phyloP scores from a whole-genome alignment of 2,329 filamentous ascomycete species.

The Truncatella angustata region DNA sequence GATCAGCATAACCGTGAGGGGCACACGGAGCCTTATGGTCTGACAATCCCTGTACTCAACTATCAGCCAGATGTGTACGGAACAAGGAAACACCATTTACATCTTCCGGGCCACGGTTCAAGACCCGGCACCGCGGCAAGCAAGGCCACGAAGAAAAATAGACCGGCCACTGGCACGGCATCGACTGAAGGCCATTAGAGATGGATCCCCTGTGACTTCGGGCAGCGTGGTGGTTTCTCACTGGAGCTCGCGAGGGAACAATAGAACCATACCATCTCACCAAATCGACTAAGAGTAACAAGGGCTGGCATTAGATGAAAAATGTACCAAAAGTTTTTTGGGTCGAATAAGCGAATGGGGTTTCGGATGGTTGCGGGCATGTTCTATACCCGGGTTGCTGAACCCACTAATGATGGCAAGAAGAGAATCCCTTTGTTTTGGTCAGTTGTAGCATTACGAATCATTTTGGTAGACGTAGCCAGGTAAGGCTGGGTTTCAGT shows the following conservation, averaged over 20 bases:
- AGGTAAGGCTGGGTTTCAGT: too few relatives aligned
- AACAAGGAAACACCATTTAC: conserved; percentile 21
- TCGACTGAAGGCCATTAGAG: neutral
- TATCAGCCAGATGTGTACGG: conserved; percentile 27
- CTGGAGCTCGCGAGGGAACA: too few relatives aligned
- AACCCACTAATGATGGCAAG: conserved; percentile 1
- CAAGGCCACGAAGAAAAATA: too few relatives aligned
- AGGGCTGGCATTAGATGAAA: too few relatives aligned
- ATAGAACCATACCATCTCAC: too few relatives aligned
- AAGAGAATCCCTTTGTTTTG: neutral
- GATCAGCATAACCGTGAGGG: conserved; percentile 80
- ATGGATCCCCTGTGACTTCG: too few relatives aligned
- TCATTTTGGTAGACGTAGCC: too few relatives aligned
- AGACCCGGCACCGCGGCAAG: neutral
- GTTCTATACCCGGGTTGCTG: neutral
- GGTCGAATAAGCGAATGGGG: too few relatives aligned
- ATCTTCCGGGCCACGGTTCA: conserved; percentile 14
- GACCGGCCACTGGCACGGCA: neutral
- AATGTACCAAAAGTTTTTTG: too few relatives aligned
- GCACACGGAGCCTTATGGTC: conserved; percentile 76
- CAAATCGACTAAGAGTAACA: too few relatives aligned
- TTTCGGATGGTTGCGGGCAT: neutral
- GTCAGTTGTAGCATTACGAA: neutral
- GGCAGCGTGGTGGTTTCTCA: too few relatives aligned
- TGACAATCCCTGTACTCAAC: conserved; percentile 74